Evolutionary conservation across 2,329 filamentous ascomycete species (phyloP), one percentile per base, ranked within the genome.

Genomic region (Apiospora rasikravindrae): DNA sequence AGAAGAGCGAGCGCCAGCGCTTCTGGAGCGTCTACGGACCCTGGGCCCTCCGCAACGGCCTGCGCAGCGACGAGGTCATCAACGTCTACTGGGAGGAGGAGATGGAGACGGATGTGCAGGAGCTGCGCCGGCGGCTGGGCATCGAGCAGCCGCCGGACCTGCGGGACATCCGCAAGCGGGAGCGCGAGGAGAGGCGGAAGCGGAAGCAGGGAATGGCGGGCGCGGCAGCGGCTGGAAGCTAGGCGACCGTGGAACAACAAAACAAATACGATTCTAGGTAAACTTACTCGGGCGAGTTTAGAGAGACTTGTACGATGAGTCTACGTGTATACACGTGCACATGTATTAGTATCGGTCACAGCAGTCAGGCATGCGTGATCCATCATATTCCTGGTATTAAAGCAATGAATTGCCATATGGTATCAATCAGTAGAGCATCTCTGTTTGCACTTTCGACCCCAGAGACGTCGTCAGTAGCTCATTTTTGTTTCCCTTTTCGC

Each of bases 1-100:
- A 97, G 83, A 83, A 92, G 24, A 91, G 92, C 6, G 96, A 98
- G 84, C 89, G 96, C 78, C 85, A 87, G 73, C 86, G 92, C 71
- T 96, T 98, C 79, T 92, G 88, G 78, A 82, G 84, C 6, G 91
- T 90, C 0, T 97, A 98, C 82, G 84, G 96, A 70, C 96, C 96
- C 0, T 99, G 96, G 96, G 96, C 96, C 47, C 83, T 98, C 64
- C 86, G 89, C 70, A 98, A 97, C 81, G 96, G 96, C 19, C 82
- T 94, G 75, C 84, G 88, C 71, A 88, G 91, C 67, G 90, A 93
- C 78, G 94, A 97, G 79, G 86, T 98, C 45, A 95, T 99, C 76
- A 98, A 98, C 82, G 92, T 99, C 1, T 99, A 98, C 80, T 99
- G 96, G 96, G 96, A 99, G 83, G 94, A 98, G 85, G 89, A 96